Evolutionary conservation across 192 early-diverging fungal species (phyloP).

Genomic region (Rhizophagus sp.): DNA sequence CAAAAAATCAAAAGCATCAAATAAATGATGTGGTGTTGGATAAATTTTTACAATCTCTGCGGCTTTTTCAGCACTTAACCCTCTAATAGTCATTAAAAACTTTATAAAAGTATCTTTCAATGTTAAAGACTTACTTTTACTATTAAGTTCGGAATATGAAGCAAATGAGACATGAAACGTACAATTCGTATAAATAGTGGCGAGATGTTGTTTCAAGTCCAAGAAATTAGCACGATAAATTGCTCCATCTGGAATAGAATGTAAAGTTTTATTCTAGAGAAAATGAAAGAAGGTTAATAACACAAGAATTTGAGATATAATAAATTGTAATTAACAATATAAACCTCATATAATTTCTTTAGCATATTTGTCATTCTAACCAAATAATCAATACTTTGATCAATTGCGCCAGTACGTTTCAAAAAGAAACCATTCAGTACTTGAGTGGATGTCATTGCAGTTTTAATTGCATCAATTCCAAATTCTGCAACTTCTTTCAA

Average conservation of each 20-base stretch:
- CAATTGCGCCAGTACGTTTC: constrained; percentile 70
- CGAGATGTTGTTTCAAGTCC: constrained; percentile 48
- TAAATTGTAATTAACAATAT: background rate
- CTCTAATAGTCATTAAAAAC: constrained; percentile 84
- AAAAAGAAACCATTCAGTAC: constrained; percentile 81
- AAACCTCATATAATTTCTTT: constrained; percentile 54
- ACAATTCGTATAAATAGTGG: constrained; percentile 35
- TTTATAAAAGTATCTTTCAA: constrained; percentile 78
- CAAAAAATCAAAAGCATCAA: constrained; percentile 45
- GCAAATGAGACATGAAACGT: constrained; percentile 62
- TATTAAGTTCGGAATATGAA: constrained; percentile 66
- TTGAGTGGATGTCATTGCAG: constrained; percentile 76
- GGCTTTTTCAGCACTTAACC: constrained; percentile 86
- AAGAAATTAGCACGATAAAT: constrained; percentile 54
- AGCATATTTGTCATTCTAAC: constrained; percentile 61
- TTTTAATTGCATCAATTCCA: constrained; percentile 63
- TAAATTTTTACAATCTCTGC: constrained; percentile 65
- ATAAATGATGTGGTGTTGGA: constrained; percentile 64
- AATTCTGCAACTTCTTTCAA: constrained; percentile 61
- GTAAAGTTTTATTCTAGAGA: constrained; percentile 41
- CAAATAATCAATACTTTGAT: constrained; percentile 83
- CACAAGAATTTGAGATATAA: background rate
- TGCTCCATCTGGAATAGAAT: constrained; percentile 54
- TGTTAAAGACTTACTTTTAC: constrained; percentile 71
- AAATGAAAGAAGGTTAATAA: background rate